Percentiles rank a stretch among this genome's conserved stretches.
phyloP scores from a whole-genome alignment of 2,329 filamentous ascomycete species.

The Apiospora hydei region DNA sequence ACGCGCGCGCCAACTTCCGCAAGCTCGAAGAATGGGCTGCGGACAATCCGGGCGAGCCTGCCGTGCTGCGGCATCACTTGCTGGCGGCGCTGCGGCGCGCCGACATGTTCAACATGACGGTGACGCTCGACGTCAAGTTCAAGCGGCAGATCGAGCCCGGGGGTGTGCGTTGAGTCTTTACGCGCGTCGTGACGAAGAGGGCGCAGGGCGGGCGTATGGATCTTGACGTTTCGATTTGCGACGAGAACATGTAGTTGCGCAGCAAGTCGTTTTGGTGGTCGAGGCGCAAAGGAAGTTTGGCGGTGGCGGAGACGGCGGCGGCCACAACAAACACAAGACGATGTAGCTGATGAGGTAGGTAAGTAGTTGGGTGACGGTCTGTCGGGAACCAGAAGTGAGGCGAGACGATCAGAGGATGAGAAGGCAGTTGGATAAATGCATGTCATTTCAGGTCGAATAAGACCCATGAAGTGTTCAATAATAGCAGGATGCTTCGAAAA shows the following conservation, averaged over 20 bases:
- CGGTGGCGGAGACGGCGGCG: not conserved
- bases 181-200: conserved; percentile 27
- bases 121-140: conserved; percentile 31
- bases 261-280: conserved; percentile 30
- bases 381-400: too few relatives aligned
- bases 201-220: conserved; percentile 33
- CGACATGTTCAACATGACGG: not conserved
- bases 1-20: not conserved
- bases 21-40: not conserved
- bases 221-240: conserved; percentile 30
- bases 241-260: conserved; percentile 32
- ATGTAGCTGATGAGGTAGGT: too few relatives aligned
- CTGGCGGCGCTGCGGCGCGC: not conserved
- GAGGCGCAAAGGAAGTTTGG: conserved; percentile 31
- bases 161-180: conserved; percentile 31
- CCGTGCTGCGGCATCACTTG: not conserved
- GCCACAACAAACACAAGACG: too few relatives aligned
- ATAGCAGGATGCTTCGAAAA: too few relatives aligned
- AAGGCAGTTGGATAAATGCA: too few relatives aligned
- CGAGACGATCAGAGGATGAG: too few relatives aligned
- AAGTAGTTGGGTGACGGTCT: too few relatives aligned
- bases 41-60: not conserved
- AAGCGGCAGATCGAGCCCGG: conserved; percentile 27
- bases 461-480: too few relatives aligned
- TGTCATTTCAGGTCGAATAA: too few relatives aligned